These are phyloP conservation scores for Cyphellophora attinorum DNA, from an alignment of 2,329 filamentous ascomycete species.

Conservation along the genomic window DNA sequence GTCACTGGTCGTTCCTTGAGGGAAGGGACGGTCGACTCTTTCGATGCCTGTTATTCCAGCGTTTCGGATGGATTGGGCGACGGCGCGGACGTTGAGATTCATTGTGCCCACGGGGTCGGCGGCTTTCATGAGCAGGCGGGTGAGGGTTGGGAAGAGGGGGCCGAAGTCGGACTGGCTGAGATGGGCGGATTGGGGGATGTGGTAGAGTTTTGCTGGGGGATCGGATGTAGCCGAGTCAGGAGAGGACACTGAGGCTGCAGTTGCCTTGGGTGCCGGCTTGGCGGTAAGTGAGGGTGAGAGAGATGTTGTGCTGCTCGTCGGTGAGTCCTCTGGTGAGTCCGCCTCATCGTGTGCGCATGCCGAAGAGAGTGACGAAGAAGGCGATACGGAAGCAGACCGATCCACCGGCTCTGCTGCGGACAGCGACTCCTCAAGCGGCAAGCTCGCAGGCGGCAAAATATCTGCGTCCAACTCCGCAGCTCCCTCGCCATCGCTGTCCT, in stretches of 20 bases:
- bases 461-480: neutral
- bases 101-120: conserved; percentile 24
- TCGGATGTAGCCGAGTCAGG: conserved; percentile 26
- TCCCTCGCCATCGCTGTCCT: neutral
- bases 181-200: conserved; percentile 64
- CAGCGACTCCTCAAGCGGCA: neutral
- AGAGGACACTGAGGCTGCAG: neutral
- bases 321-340: too few species aligned
- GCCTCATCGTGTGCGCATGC: too few species aligned
- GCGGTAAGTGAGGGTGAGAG: conserved; percentile 6
- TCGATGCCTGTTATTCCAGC: conserved; percentile 9
- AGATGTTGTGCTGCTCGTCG: conserved; percentile 5
- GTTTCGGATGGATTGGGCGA: conserved; percentile 18
- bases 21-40: conserved; percentile 1
- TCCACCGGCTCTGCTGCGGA: neutral
- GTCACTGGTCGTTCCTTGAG: too few species aligned
- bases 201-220: conserved; percentile 57
- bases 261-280: conserved; percentile 5
- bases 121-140: conserved; percentile 39
- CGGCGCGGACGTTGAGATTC: conserved; percentile 22
- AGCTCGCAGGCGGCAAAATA: neutral
- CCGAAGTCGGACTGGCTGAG: conserved; percentile 78
- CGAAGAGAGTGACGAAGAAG: neutral
- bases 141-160: conserved; percentile 64
- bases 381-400: neutral